Percentiles rank a stretch among this genome's conserved stretches.
Evolutionary conservation across 2,329 filamentous ascomycete genomes (phyloP).

Genomic region (Fusarium graminum): DNA sequence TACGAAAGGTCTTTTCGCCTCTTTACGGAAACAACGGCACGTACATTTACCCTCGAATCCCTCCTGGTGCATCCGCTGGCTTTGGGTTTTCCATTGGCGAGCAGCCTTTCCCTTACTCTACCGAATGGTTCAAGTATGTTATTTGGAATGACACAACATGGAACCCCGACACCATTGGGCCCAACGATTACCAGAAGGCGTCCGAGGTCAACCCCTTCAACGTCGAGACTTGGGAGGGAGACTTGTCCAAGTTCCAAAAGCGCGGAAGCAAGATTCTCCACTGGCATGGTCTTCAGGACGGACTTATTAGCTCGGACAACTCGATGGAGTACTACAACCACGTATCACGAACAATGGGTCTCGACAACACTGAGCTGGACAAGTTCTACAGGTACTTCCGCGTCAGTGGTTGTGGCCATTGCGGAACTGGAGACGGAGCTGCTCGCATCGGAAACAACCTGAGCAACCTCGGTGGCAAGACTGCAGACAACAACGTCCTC

Average conservation of each 20-base stretch:
- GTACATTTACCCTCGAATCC: constrained; percentile 33
- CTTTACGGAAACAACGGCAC: constrained; percentile 50
- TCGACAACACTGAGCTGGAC: constrained; percentile 54
- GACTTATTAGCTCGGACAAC: constrained; percentile 41
- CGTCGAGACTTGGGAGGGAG: constrained; percentile 53
- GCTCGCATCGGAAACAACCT: constrained; percentile 50
- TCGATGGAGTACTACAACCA: constrained; percentile 48
- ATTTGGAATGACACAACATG: constrained; percentile 56
- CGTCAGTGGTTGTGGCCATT: constrained; percentile 65
- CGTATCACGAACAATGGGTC: constrained; percentile 43
- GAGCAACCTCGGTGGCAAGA: constrained; percentile 38
- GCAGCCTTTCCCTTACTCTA: constrained; percentile 21
- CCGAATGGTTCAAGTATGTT: constrained; percentile 56
- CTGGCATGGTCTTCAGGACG: constrained; percentile 58
- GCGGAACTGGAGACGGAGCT: constrained; percentile 60
- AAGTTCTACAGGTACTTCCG: constrained; percentile 67
- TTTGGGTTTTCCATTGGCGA: constrained; percentile 47
- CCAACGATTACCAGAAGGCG: constrained; percentile 58
- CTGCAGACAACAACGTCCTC: constrained; percentile 60
- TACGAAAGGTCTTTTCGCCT: constrained; percentile 32
- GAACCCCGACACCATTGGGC: constrained; percentile 45
- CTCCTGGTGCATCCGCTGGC: constrained; percentile 43
- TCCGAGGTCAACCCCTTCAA: constrained; percentile 29
- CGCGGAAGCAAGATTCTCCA: constrained; percentile 60
- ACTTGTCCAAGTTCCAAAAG: constrained; percentile 55